Percentiles rank a stretch among this genome's conserved stretches.
Conservation (phyloP, 345 rosid genomes). For the Litchi chinensis region DNA sequence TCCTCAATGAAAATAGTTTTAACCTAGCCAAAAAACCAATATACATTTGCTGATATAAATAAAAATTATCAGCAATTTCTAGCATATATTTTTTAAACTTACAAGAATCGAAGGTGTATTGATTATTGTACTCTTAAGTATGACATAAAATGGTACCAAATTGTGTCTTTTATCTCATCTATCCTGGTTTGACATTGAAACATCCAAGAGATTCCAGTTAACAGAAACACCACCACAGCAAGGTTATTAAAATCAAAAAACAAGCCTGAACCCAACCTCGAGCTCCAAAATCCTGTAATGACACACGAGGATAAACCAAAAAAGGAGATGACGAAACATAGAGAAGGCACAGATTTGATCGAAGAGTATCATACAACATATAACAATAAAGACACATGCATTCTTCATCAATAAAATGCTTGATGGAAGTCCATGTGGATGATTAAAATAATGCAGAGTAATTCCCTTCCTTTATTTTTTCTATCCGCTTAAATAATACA, state of each 20-base stretch:
- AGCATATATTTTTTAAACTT: slow-evolving; percentile 9
- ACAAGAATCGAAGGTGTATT: slow-evolving; percentile 20
- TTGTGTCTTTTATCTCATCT: slow-evolving; percentile 7
- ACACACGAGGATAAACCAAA: slow-evolving; percentile 9
- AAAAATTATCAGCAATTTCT: slow-evolving; percentile 35
- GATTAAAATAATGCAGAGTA: not conserved
- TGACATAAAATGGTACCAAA: slow-evolving; percentile 20
- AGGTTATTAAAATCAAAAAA: slow-evolving; percentile 29
- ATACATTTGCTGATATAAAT: slow-evolving; percentile 25
- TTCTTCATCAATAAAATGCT: not conserved
- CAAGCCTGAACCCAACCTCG: slow-evolving; percentile 24
- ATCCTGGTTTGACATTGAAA: slow-evolving; percentile 20
- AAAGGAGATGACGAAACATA: not conserved
- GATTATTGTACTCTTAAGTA: slow-evolving; percentile 13
- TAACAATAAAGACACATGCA: not conserved
- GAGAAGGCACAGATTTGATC: not conserved
- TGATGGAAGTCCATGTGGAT: not conserved
- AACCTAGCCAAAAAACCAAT: not conserved
- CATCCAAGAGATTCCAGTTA: slow-evolving; percentile 21
- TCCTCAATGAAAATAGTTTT: not conserved
- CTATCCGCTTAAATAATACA: not conserved
- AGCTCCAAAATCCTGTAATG: slow-evolving; percentile 46
- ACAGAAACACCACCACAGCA: slow-evolving; percentile 35
- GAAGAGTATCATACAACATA: not conserved
- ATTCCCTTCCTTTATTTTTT: not conserved